Evolutionary conservation across 805 yeast species (phyloP).

Genomic region (Zygosaccharomyces gambellarensis): DNA sequence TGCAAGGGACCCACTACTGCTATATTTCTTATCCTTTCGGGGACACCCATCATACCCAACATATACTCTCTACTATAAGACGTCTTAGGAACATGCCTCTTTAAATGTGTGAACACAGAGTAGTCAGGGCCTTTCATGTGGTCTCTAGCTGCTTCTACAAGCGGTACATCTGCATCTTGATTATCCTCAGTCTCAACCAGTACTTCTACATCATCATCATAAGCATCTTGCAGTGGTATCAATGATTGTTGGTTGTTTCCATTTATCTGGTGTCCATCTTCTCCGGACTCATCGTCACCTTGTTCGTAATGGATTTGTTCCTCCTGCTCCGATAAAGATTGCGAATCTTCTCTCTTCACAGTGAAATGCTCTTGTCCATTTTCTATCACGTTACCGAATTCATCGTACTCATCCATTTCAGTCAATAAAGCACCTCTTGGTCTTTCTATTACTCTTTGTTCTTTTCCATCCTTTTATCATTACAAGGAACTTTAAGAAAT

Average conservation of each 20-base stretch:
- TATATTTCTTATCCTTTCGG: slow-evolving; percentile 66
- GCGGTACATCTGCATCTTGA: slow-evolving; percentile 56
- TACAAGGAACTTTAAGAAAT: not conserved
- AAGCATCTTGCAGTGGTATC: slow-evolving; percentile 35
- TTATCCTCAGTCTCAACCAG: slow-evolving; percentile 50
- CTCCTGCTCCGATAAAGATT: not conserved
- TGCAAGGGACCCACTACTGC: slow-evolving; percentile 76
- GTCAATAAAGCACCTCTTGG: slow-evolving; percentile 49
- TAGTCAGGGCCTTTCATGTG: slow-evolving; percentile 32
- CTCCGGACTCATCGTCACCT: not conserved
- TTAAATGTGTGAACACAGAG: slow-evolving; percentile 16
- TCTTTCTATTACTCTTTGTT: not conserved
- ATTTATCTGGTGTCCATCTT: not conserved
- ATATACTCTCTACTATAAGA: slow-evolving; percentile 61
- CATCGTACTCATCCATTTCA: slow-evolving; percentile 50
- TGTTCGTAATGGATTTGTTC: not conserved
- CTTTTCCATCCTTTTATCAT: not conserved
- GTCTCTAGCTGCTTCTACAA: slow-evolving; percentile 49
- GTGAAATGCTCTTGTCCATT: not conserved
- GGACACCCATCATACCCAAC: slow-evolving; percentile 44
- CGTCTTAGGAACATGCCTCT: slow-evolving; percentile 48
- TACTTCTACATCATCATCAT: slow-evolving; percentile 62
- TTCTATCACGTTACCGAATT: slow-evolving; percentile 38
- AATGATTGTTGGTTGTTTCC: not conserved
- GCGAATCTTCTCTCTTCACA: slow-evolving; percentile 3